Evolutionary conservation across 306 rosid genomes (phyloP).

Genomic region (Pueraria montana): DNA sequence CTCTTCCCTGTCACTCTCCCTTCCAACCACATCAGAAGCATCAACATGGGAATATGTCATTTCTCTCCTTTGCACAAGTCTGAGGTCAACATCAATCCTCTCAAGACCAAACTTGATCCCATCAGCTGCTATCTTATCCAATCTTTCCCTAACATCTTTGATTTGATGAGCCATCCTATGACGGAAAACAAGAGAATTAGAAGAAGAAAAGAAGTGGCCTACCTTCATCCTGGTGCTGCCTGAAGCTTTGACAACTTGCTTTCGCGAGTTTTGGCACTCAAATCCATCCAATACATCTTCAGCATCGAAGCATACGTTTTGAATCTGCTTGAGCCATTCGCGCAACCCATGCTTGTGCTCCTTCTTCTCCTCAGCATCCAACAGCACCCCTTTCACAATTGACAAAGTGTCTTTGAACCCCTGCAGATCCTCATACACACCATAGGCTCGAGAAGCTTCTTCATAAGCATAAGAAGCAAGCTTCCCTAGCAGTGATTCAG

Average conservation of each 20-base stretch:
- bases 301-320: not conserved
- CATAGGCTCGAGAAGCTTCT: slow-evolving; percentile 31
- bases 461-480: slow-evolving; percentile 21
- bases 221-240: slow-evolving; percentile 16
- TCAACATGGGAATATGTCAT: slow-evolving; percentile 41
- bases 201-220: slow-evolving; percentile 19
- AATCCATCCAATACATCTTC: slow-evolving; percentile 28
- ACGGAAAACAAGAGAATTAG: slow-evolving; percentile 32
- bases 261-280: not conserved
- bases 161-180: slow-evolving; percentile 25
- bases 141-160: not conserved
- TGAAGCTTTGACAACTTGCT: not conserved
- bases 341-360: slow-evolving; percentile 29
- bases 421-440: slow-evolving; percentile 7
- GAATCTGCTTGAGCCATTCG: slow-evolving; percentile 40
- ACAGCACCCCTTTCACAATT: slow-evolving; percentile 21
- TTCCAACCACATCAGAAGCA: slow-evolving; percentile 53
- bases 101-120: slow-evolving; percentile 23
- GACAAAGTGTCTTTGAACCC: slow-evolving; percentile 20
- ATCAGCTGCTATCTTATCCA: slow-evolving; percentile 36
- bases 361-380: slow-evolving; percentile 43
- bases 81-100: not conserved
- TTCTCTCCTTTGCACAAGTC: slow-evolving; percentile 2
- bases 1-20: slow-evolving; percentile 40
- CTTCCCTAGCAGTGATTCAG: slow-evolving; percentile 24